Percentiles rank a stretch among this genome's conserved stretches.
phyloP scores from a whole-genome alignment of 352 stramenopile species.

The Globisporangium rhizosaccharum region DNA sequence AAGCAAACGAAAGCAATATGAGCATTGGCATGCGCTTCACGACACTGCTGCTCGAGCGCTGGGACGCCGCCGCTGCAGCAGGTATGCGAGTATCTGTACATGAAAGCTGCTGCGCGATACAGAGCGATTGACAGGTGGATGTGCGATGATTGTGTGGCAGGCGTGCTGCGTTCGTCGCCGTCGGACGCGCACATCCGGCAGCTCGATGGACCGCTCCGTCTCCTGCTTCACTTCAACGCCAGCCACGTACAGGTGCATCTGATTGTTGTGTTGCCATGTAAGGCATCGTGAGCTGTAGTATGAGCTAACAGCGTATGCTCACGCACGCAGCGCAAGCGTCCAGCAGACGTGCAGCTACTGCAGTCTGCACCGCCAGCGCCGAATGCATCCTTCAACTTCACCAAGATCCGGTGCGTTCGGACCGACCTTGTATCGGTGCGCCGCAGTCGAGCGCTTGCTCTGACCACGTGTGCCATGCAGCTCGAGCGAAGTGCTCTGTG shows the following conservation, averaged over 20 bases:
- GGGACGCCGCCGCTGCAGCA: constrained; percentile 18
- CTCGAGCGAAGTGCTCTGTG: constrained; percentile 37
- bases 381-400: constrained; percentile 48
- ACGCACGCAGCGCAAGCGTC: constrained; percentile 30
- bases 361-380: background rate
- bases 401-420: constrained; percentile 36
- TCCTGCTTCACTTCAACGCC: constrained; percentile 42
- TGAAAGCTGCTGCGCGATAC: background rate
- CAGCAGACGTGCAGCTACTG: constrained; percentile 28
- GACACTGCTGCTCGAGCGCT: constrained; percentile 15
- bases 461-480: constrained; percentile 14
- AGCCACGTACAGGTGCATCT: constrained; percentile 27
- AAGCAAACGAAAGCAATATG: constrained; percentile 24
- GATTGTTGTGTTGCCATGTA: too few relatives aligned
- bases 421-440: background rate
- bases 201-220: constrained; percentile 26
- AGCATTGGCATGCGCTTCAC: background rate
- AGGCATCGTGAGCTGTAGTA: background rate
- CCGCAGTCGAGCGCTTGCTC: background rate
- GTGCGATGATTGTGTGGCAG: constrained; percentile 12
- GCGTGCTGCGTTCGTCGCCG: constrained; percentile 31
- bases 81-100: constrained; percentile 1
- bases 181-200: constrained; percentile 26
- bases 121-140: background rate
- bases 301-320: background rate